Base-by-base conservation (phyloP, 2,329 filamentous ascomycete species). In the Trichoderma sp. region DNA sequence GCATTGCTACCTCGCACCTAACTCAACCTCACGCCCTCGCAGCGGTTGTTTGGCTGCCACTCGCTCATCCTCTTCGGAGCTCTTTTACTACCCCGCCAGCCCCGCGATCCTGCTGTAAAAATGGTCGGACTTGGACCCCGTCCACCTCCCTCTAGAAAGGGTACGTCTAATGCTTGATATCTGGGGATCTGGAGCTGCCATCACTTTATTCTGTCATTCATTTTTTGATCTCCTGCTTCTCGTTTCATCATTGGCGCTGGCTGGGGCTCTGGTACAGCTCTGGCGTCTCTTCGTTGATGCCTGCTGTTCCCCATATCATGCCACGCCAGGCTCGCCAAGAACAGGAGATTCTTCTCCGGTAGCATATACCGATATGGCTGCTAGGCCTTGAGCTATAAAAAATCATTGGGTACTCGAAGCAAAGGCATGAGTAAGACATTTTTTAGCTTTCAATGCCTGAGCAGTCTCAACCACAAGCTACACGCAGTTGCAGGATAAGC, bases 71-170 rank as follows among this genome's bases (percentile, higher is more conserved):
- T 6, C 49, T 21, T 27, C 19, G 35, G 31, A 58, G 33, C 62
- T 70, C 68, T 7, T 57, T 60, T 56, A 70, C 74, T 79, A 78
- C 77, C 79, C 79, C 78, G 77, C 77, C 77, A 78, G 49, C 78
- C 79, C 77, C 77, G 73, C 74, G 73, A 77, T 74, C 73, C 70
- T 71, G 68, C 75, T 62, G 72, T 72, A 79, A 84, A 79, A 77
- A 85, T 85, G 83, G 83, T 85, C 75, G 83, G 83, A 72, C 79
- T 85, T 72, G 83, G 83, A 79, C 83, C 83, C 75, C 82, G 83
- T 77, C 82, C 80, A 77, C 83, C 82, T 73, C 83, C 83, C 74
- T 83, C 82, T 75, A 81, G 83, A 74, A 93, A 92, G 87, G 92
- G 92, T 92, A 87, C 80, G 88, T 66, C 53, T 21, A 60, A 24